phyloP scores from a whole-genome alignment of 345 rosid species.

The Dovyalis caffra region DNA sequence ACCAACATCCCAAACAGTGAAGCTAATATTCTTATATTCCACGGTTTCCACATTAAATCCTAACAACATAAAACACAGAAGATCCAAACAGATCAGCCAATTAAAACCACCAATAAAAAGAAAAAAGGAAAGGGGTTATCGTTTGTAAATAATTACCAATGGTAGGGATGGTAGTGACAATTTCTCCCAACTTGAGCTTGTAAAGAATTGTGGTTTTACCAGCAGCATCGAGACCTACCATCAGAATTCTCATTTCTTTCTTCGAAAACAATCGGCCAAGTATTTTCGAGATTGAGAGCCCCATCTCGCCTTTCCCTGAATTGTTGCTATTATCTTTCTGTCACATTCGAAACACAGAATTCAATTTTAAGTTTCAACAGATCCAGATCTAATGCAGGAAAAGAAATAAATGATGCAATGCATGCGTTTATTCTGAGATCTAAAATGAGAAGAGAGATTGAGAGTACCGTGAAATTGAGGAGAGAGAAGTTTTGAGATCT shows the following conservation, averaged over 20 bases:
- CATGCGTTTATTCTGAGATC: neutral
- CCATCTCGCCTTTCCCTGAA: neutral
- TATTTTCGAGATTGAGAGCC: neutral
- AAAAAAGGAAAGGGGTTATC: no score
- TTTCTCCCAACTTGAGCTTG: slow-evolving; percentile 12
- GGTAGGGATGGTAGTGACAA: slow-evolving; percentile 11
- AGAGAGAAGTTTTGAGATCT: neutral
- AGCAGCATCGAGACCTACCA: slow-evolving; percentile 13
- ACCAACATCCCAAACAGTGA: slow-evolving; percentile 15
- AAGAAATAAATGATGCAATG: neutral
- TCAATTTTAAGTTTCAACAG: neutral
- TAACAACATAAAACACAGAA: neutral
- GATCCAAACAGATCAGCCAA: neutral
- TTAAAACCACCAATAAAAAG: neutral
- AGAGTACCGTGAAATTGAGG: neutral
- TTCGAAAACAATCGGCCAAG: slow-evolving; percentile 4
- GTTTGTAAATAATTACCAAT: neutral
- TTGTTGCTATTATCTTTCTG: no score
- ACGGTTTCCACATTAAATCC: slow-evolving; percentile 12
- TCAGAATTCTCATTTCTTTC: slow-evolving; percentile 10
- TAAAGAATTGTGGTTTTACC: slow-evolving; percentile 12
- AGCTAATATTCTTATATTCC: slow-evolving; percentile 11
- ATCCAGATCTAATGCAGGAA: neutral
- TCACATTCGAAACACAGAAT: neutral
- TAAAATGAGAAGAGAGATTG: neutral